A percentile compares a stretch with the other conserved stretches of the same genome.
phyloP scores from a whole-genome alignment of 345 rosid genomes.

The Pistacia vera region DNA sequence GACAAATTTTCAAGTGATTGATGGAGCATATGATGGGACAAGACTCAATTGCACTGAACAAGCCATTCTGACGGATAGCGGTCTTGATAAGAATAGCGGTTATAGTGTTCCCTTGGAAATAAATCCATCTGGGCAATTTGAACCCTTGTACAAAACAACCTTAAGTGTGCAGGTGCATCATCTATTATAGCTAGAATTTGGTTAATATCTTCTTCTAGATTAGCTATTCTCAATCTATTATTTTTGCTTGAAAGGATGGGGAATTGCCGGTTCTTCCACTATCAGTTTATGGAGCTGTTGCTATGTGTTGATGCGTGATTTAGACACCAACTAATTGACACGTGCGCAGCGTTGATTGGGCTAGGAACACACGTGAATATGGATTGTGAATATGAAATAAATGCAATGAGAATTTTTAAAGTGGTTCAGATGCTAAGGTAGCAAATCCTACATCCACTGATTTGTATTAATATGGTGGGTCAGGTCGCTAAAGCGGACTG shows the following conservation, averaged over 20 bases:
- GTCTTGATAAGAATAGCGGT: conserved; percentile 50
- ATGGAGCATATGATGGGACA: conserved; percentile 81
- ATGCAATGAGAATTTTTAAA: too few relatives aligned
- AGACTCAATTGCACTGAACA: conserved; percentile 65
- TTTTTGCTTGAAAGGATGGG: conserved; percentile 55
- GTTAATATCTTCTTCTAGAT: too few relatives aligned
- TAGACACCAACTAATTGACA: too few relatives aligned
- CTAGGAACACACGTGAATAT: too few relatives aligned
- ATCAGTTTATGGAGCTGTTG: conserved; percentile 88
- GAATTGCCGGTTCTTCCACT: conserved; percentile 90
- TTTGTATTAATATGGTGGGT: too few relatives aligned
- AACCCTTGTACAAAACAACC: conserved; percentile 83
- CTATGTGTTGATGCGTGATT: too few relatives aligned
- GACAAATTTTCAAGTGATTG: conserved; percentile 49
- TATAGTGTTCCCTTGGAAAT: conserved; percentile 80
- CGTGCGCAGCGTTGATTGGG: too few relatives aligned
- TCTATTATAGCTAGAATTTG: neutral
- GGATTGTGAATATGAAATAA: too few relatives aligned
- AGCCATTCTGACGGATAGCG: conserved; percentile 69
- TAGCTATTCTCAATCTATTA: too few relatives aligned
- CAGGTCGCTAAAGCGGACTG: too few relatives aligned
- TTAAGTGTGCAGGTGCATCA: conserved; percentile 67
- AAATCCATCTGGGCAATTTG: conserved; percentile 92
- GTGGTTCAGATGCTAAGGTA: too few relatives aligned
- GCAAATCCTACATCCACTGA: too few relatives aligned